Conservation (phyloP, 2,329 filamentous ascomycete species). For the Xylaria sp. region DNA sequence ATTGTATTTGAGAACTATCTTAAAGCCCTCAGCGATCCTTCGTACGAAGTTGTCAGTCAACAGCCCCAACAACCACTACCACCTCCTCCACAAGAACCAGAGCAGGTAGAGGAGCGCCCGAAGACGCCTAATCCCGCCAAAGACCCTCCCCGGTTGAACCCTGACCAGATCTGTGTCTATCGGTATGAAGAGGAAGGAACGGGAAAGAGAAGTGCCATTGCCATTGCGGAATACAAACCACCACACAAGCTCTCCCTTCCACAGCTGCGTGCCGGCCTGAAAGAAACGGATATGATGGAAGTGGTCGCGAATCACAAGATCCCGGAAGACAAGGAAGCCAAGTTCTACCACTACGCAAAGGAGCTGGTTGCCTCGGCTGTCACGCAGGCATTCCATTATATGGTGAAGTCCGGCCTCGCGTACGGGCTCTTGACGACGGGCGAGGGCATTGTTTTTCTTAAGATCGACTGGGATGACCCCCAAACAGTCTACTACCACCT, state of each 20-base stretch:
- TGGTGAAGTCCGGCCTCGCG: conserved; percentile 58
- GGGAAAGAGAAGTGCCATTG: conserved; percentile 44
- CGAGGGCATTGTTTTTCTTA: conserved; percentile 58
- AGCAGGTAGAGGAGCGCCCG: conserved; percentile 4
- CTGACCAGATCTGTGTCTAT: conserved; percentile 52
- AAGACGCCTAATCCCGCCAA: conserved; percentile 18
- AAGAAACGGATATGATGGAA: conserved; percentile 56
- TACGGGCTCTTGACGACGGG: conserved; percentile 58
- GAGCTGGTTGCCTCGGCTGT: conserved; percentile 52
- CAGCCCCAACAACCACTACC: conserved; percentile 1
- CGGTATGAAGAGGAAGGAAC: conserved; percentile 24
- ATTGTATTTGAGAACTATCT: conserved; percentile 51
- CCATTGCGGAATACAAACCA: conserved; percentile 59
- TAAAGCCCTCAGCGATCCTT: conserved; percentile 45
- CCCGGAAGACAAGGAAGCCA: conserved; percentile 13
- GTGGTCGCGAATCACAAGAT: conserved; percentile 46
- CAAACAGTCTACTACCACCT: conserved; percentile 50
- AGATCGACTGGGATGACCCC: conserved; percentile 48
- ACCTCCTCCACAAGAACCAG: conserved; percentile 12
- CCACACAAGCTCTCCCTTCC: conserved; percentile 58
- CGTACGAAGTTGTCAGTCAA: conserved; percentile 30
- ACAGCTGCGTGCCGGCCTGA: conserved; percentile 57
- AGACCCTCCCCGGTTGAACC: conserved; percentile 39
- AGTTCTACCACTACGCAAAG: conserved; percentile 23
- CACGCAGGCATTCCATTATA: conserved; percentile 62